Evolutionary conservation across 2,329 filamentous ascomycete species (phyloP), one percentile per base, ranked within the genome.

Genomic region (Zasmidium cellare): DNA sequence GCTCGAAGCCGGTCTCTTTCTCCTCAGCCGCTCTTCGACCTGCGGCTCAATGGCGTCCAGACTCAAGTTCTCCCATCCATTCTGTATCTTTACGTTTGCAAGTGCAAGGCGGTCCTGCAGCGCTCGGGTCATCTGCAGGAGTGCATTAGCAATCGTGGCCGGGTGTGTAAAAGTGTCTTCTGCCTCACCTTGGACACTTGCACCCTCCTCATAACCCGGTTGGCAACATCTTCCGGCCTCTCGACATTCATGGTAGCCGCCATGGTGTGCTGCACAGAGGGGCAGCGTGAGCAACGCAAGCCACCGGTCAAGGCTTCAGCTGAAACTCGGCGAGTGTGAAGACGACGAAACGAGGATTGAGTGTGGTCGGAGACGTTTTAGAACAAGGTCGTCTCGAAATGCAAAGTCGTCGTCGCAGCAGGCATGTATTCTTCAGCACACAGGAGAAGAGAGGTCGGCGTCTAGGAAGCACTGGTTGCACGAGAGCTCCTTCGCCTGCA

Each of bases 61-160:
- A 62, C 89, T 90, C 73, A 96, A 84, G 75, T 94, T 90, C 76
- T 97, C 89, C 87, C 92, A 96, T 73, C 92, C 92, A 79, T 96
- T 89, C 77, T 96, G 92, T 66, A 94, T 92, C 79, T 97, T 97
- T 84, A 97, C 94, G 76, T 96, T 94, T 73, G 94, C 94, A 64
- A 97, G 86, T 58, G 94, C 93, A 59, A 99, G 86, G 63, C 93
- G 91, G 79, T 96, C 92, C 78, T 97, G 92, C 55, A 99, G 82
- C 71, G 89, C 90, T 73, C 93, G 84, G 68, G 92, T 94, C 80
- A 99, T 96, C 94, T 97, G 69, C 35, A 47, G 35, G 18, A 48
- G 61, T 73, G 59, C 71, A 66, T 55, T 38, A 64, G 53, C 58
- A 51, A 62, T 23, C 38, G 19, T n/a, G 5, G 3, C 31, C 12